phyloP scores from a whole-genome alignment of 176 grass and related monocot species.

The Oryza brachyantha region DNA sequence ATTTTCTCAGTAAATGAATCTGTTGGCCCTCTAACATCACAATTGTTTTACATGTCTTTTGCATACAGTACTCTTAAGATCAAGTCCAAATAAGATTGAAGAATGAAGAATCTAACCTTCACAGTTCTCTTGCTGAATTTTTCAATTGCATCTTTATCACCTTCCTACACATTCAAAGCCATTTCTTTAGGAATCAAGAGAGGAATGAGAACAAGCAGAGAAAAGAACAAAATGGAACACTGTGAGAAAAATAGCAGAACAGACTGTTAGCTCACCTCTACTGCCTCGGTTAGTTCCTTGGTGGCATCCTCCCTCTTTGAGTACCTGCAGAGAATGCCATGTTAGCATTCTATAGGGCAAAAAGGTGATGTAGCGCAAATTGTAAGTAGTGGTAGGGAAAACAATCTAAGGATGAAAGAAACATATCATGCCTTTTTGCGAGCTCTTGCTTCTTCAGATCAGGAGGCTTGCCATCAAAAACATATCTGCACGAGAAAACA shows the following conservation, averaged over 20 bases:
- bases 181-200: conserved; percentile 7
- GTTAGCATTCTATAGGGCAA: conserved; percentile 3
- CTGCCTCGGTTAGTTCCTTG: conserved; percentile 60
- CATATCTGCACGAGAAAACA: conserved; percentile 61
- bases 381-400: neutral
- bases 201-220: neutral
- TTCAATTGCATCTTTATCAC: conserved; percentile 79
- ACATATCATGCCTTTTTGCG: conserved; percentile 59
- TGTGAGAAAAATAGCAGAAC: conserved; percentile 4
- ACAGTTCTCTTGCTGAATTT: conserved; percentile 97
- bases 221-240: neutral
- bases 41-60: neutral
- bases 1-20: neutral
- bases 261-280: conserved; percentile 53
- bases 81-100: neutral
- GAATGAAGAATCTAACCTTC: conserved; percentile 56
- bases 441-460: conserved; percentile 89
- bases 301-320: conserved; percentile 95
- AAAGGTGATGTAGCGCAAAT: neutral
- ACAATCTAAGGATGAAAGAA: conserved; percentile 3
- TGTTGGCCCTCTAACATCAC: neutral
- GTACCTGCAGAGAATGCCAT: conserved; percentile 40
- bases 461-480: conserved; percentile 97
- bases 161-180: conserved; percentile 44
- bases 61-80: neutral